These are phyloP conservation scores for Kwoniella newhampshirensis DNA, from an alignment of 768 basidiomycete genomes.

Conservation along the genomic window DNA sequence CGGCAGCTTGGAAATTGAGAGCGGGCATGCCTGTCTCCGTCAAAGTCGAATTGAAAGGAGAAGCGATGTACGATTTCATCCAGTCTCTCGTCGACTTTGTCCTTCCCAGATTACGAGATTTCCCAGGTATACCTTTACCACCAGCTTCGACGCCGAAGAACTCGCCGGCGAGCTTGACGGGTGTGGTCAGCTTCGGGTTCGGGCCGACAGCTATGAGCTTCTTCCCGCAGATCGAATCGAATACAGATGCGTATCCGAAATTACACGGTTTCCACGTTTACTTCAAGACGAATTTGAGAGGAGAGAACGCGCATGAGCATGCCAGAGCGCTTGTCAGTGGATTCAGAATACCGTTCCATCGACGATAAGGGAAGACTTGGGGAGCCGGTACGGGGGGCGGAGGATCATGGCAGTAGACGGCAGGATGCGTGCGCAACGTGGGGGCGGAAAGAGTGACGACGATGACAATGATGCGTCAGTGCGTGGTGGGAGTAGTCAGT, in stretches of 20 bases:
- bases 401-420: too few relatives aligned
- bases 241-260: conserved; percentile 82
- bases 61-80: conserved; percentile 93
- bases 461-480: too few relatives aligned
- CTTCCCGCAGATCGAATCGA: conserved; percentile 96
- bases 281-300: conserved; percentile 83
- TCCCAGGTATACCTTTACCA: conserved; percentile 78
- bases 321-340: conserved; percentile 84
- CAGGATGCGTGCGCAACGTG: too few relatives aligned
- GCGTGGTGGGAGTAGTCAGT: too few relatives aligned
- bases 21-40: conserved; percentile 77
- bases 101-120: conserved; percentile 88
- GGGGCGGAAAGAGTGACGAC: not conserved
- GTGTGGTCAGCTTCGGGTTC: conserved; percentile 86
- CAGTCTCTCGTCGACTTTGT: conserved; percentile 87
- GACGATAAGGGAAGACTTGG: conserved; percentile 40
- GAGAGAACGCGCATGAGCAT: conserved; percentile 83
- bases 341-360: conserved; percentile 83
- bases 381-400: not conserved
- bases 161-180: conserved; percentile 73
- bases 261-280: conserved; percentile 89
- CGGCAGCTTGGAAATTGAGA: conserved; percentile 77
- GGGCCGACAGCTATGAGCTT: conserved; percentile 78
- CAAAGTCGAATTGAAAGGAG: conserved; percentile 85
- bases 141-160: conserved; percentile 64